phyloP scores from a whole-genome alignment of 257 asterid species.

The Jasminum sambac region DNA sequence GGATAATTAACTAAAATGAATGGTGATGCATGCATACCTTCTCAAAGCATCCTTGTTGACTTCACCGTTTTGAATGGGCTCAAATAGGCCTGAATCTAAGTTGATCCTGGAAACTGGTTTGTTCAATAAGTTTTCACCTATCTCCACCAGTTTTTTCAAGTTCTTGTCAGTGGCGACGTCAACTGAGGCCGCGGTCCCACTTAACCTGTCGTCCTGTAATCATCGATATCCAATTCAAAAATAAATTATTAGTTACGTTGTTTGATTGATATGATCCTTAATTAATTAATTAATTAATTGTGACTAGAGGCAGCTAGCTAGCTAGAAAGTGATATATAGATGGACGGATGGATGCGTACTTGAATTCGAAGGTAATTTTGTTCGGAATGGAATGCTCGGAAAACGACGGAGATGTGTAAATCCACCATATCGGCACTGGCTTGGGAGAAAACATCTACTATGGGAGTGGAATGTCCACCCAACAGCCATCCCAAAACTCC shows the following conservation, averaged over 20 bases:
- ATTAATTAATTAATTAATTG: too few species aligned
- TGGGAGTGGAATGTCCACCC: slow-evolving; percentile 33
- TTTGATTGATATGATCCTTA: too few species aligned
- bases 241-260: too few species aligned
- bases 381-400: slow-evolving; percentile 35
- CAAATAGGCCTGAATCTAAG: slow-evolving; percentile 30
- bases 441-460: slow-evolving; percentile 38
- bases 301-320: too few species aligned
- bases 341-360: too few species aligned
- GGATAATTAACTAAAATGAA: not conserved
- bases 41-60: slow-evolving; percentile 41
- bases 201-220: slow-evolving; percentile 38
- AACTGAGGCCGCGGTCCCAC: slow-evolving; percentile 36
- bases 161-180: slow-evolving; percentile 47
- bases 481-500: slow-evolving; percentile 40
- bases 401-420: slow-evolving; percentile 38
- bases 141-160: slow-evolving; percentile 35
- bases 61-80: slow-evolving; percentile 29
- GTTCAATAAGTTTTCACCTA: slow-evolving; percentile 35
- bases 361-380: slow-evolving; percentile 52
- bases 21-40: slow-evolving; percentile 13
- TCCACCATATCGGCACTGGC: slow-evolving; percentile 57
- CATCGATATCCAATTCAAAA: too few species aligned
- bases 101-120: slow-evolving; percentile 49
- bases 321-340: too few species aligned